Base-by-base conservation (phyloP, 176 grass and related monocot genomes). In the Tillandsia leiboldiana region DNA sequence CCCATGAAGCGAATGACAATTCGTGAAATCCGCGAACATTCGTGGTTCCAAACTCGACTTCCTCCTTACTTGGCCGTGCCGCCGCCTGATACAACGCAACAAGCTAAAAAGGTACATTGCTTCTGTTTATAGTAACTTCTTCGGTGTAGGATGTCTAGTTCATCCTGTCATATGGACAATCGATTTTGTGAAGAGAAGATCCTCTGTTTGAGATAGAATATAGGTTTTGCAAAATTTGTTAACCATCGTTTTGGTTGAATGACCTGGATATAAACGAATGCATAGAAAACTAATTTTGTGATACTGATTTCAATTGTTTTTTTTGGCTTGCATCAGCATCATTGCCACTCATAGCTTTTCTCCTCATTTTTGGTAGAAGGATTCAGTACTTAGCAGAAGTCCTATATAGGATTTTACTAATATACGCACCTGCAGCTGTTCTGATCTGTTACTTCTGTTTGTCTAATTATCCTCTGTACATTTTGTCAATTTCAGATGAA, bases 1-100 rank as follows among this genome's bases (percentile, higher is more conserved):
- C 87, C 87, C 74, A 90, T 83, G 83, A 90, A 85, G 50, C 70
- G 87, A 74, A 90, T 90, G 67, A 90, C 83, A 17, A 86, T 90
- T 51, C 76, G 76, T 20, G 87, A 90, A 82, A 90, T 90, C 26
- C 83, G 76, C 51, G 83, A 83, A 57, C 87, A 90, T 80, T 71
- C 74, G 70, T 90, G 87, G 87, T 90, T 90, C 26, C 62, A 90
- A 74, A 63, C 74, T 74, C 80, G 48, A 68, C 83, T 90, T 15
- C 87, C 87, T 48, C 79, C 77, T 49, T 90, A 90, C 75, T 76
- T 90, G 65, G 75, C 83, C 13, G 87, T 90, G 66, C 83, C 87
- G 71, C 87, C 87, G 62, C 87, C 87, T 9, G 87, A 90, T 59
- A 90, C 73, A 56, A 77, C 72, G 0, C 80, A 80, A 70, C 87